Evolutionary conservation across 78 protist species (phyloP), one percentile per base, ranked within the genome.

Genomic region (Dictyostelium purpureum): DNA sequence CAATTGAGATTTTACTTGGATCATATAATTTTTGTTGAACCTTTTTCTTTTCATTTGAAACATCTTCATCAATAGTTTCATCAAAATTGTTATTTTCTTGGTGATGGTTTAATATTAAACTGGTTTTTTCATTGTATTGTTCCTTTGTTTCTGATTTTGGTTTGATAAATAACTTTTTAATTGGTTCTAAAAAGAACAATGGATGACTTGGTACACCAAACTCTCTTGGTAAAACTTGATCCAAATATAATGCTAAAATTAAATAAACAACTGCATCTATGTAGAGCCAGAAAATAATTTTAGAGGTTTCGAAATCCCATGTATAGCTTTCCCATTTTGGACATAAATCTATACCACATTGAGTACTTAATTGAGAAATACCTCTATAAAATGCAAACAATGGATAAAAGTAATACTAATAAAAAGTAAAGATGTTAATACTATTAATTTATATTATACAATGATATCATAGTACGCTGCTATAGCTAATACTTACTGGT

Each of bases 181-280:
- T 42, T 49, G 81, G 83, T 52, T 69, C 28, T 28, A 82, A 42
- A 43, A 92, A 82, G 85, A 92, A 92, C 49, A 82, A 54, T 49
- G 95, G 95, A 33, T 83, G 93, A 16, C 40, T 67, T 47, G 81
- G 81, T 26, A 81, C 96, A 77, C 96, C 96, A 67, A 66, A 77
- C n/a, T 79, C 96, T 73, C 73, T 69, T 70, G 96, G 90, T 37
- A 73, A 56, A 12, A 94, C 98, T 33, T 65, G 82, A 45, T 96
- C 98, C 24, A 95, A 45, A 82, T 96, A 96, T 7, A 94, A 38
- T 19, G 97, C 89, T 35, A 90, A 45, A 0, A 88, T 1, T 33
- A 93, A 35, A 79, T 77, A 94, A 40, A 90, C 28, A 16, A 96
- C 0, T 14, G 88, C 43, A 40, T 94, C 96, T 49, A 94, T 43